These are phyloP conservation scores for Fusarium keratoplasticum DNA, from an alignment of 2,329 filamentous ascomycete genomes.

Conservation along the genomic window DNA sequence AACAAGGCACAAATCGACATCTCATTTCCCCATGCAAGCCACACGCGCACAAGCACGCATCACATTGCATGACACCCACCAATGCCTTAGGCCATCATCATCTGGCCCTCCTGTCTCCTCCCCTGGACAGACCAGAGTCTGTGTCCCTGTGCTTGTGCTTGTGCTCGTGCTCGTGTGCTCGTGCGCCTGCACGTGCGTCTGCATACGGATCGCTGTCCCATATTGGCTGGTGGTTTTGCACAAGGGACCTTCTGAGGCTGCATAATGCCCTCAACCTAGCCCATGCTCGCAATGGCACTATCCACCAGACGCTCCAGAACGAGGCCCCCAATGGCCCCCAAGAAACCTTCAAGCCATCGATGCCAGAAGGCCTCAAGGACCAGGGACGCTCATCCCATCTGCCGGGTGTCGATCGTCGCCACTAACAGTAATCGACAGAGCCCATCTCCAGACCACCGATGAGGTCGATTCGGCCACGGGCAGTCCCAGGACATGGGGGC, in stretches of 20 bases:
- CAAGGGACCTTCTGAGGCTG: conserved; percentile 23
- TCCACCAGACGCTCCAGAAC: conserved; percentile 16
- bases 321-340: conserved; percentile 8
- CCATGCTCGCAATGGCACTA: conserved; percentile 20
- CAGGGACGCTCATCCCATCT: conserved; percentile 26
- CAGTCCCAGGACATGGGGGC: conserved; percentile 24
- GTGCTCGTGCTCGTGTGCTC: conserved; percentile 9
- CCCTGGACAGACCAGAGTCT: not conserved
- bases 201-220: conserved; percentile 2
- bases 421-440: conserved; percentile 25
- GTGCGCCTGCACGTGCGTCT: conserved; percentile 26
- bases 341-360: conserved; percentile 9
- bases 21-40: conserved; percentile 46
- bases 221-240: not conserved
- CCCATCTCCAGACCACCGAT: conserved; percentile 17
- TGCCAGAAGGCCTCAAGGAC: conserved; percentile 11
- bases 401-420: conserved; percentile 36
- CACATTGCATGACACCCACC: conserved; percentile 14
- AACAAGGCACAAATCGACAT: conserved; percentile 41
- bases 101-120: not conserved
- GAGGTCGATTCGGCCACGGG: conserved; percentile 3
- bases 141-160: conserved; percentile 30
- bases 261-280: conserved; percentile 28
- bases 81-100: conserved; percentile 14
- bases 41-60: conserved; percentile 36